Evolutionary conservation across 2,329 filamentous ascomycete genomes (phyloP).

Genomic region (Cadophora luteo-olivacea): DNA sequence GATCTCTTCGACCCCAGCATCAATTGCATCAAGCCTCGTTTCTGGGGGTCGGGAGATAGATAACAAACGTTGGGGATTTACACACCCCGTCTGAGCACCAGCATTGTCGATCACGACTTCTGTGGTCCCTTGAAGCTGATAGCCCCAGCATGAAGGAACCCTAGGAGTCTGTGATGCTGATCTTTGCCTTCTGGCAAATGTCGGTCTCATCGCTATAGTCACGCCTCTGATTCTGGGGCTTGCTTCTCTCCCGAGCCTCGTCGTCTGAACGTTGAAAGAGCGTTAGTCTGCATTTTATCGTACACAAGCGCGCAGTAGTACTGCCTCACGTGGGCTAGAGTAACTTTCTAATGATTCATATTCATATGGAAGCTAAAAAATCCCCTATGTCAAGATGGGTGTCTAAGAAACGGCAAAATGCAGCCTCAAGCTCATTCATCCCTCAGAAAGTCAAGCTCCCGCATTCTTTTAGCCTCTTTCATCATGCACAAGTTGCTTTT

Average conservation of each 20-base stretch:
- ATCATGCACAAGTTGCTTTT: background rate
- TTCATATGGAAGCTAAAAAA: background rate
- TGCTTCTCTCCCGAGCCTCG: background rate
- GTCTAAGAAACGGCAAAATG: background rate
- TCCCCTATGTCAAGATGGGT: too few relatives aligned
- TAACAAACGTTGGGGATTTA: constrained; percentile 2
- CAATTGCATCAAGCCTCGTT: background rate
- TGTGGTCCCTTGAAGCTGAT: constrained; percentile 7
- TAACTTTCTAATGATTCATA: background rate
- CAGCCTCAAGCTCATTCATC: constrained; percentile 4
- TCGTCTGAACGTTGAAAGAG: background rate
- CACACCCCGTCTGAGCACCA: constrained; percentile 18
- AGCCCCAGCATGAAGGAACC: constrained; percentile 1
- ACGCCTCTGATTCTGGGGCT: background rate
- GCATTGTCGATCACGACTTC: constrained; percentile 14
- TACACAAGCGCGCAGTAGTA: background rate
- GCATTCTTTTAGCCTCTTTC: background rate
- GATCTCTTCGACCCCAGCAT: background rate
- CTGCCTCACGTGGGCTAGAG: background rate
- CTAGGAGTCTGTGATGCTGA: background rate
- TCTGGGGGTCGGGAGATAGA: constrained; percentile 13
- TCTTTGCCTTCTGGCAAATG: constrained; percentile 5
- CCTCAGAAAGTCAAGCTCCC: background rate
- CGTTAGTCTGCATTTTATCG: background rate
- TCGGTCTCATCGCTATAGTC: background rate